These are phyloP conservation scores for Podila epigama DNA, from an alignment of 192 early-diverging fungal species.

Conservation along the genomic window DNA sequence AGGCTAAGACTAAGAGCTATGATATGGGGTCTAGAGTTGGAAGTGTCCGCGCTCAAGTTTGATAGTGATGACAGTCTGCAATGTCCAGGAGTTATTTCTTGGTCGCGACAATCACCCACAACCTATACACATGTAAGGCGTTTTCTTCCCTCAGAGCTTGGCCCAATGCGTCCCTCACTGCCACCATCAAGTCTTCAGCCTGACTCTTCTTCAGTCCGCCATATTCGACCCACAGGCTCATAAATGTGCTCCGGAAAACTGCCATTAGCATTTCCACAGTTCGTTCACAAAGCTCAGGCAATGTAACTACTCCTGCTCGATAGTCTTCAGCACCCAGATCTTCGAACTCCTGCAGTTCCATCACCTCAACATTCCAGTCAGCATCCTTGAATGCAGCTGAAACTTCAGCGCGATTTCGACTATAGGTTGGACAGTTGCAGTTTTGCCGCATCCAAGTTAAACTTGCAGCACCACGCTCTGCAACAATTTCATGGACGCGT, in stretches of 20 bases:
- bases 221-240: slow-evolving; percentile 7
- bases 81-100: too few species aligned
- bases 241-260: background rate
- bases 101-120: slow-evolving; percentile 11
- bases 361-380: background rate
- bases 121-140: background rate
- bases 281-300: background rate
- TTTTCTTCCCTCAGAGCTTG: slow-evolving; percentile 6
- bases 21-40: too few species aligned
- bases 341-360: slow-evolving; percentile 11
- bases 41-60: too few species aligned
- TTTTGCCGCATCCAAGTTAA: slow-evolving; percentile 4
- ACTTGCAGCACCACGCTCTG: slow-evolving; percentile 4
- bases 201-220: slow-evolving; percentile 4
- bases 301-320: background rate
- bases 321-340: slow-evolving; percentile 2
- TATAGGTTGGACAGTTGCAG: slow-evolving; percentile 1
- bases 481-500: slow-evolving; percentile 14
- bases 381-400: background rate
- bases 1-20: too few species aligned
- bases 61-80: too few species aligned
- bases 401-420: slow-evolving; percentile 1
- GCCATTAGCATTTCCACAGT: background rate
- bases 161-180: background rate
- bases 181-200: slow-evolving; percentile 2